A percentile compares a stretch with the other conserved stretches of the same genome.
Evolutionary conservation across 164 flowering plant genomes (phyloP).

Genomic region (Vitis amurensis): DNA sequence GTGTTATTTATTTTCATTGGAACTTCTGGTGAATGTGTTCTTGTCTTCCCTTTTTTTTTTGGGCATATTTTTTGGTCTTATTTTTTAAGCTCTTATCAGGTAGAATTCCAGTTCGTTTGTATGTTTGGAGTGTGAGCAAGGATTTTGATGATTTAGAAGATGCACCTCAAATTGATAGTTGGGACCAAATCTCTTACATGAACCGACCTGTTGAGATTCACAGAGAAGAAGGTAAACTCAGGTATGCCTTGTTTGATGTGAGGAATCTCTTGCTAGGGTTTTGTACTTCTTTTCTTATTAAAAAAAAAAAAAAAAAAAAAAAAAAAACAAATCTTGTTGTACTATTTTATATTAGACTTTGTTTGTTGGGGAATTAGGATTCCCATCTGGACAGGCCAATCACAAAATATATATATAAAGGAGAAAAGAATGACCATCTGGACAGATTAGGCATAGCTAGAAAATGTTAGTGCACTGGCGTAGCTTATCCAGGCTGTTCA

Average conservation of each 20-base stretch:
- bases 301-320: no score
- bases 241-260: constrained; percentile 4
- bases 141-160: constrained; percentile 70
- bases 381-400: no score
- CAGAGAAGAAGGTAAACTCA: constrained; percentile 52
- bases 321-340: no score
- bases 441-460: no score
- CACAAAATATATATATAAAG: no score
- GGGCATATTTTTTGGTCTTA: constrained; percentile 2
- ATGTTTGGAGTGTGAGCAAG: constrained; percentile 52
- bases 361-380: no score
- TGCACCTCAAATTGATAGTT: constrained; percentile 58
- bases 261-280: not conserved
- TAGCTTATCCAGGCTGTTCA: no score
- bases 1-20: not conserved
- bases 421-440: no score
- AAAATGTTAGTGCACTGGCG: no score
- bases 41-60: constrained; percentile 4
- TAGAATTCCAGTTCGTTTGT: constrained; percentile 88
- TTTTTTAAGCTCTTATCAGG: constrained; percentile 46
- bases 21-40: not conserved
- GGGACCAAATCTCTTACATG: constrained; percentile 82
- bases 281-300: not conserved
- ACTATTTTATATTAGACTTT: no score
- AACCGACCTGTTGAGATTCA: constrained; percentile 79